Percentiles rank a stretch among this genome's conserved stretches.
phyloP scores from a whole-genome alignment of 23 red algal species.

The Gracilaria caudata region DNA sequence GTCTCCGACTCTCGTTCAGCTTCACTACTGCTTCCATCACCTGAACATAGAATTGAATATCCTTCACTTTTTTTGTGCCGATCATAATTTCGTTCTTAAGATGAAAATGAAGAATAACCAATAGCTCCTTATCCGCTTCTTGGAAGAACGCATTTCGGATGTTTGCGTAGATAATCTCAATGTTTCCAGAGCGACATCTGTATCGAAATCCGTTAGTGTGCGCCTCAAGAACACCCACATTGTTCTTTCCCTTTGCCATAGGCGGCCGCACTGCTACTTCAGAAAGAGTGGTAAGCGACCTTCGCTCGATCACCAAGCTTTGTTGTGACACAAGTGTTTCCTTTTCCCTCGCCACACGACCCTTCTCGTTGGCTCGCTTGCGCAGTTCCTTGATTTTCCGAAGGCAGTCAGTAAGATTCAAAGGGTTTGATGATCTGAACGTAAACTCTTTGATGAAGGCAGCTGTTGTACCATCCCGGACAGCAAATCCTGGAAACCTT shows the following conservation, averaged over 20 bases:
- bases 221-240: constrained; percentile 87
- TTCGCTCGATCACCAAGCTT: constrained; percentile 57
- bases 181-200: constrained; percentile 62
- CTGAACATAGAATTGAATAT: constrained; percentile 97
- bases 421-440: constrained; percentile 81
- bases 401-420: constrained; percentile 91
- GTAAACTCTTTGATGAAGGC: constrained; percentile 96
- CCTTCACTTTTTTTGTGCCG: constrained; percentile 87
- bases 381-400: constrained; percentile 98
- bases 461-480: constrained; percentile 33
- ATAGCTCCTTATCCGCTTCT: constrained; percentile 87
- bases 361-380: constrained; percentile 83
- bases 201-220: constrained; percentile 95
- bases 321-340: constrained; percentile 90
- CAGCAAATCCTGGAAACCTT: constrained; percentile 71
- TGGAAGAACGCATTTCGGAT: constrained; percentile 99
- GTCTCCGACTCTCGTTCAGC: constrained; percentile 84
- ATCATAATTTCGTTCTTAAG: constrained; percentile 93
- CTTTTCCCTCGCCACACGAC: constrained; percentile 73
- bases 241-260: constrained; percentile 85
- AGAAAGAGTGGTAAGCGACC: constrained; percentile 54
- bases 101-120: constrained; percentile 97
- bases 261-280: constrained; percentile 87
- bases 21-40: constrained; percentile 97
- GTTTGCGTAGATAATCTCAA: constrained; percentile 95